These are phyloP conservation scores for Senecio squalidus DNA, from an alignment of 140 eudicot genomes.

Conservation along the genomic window DNA sequence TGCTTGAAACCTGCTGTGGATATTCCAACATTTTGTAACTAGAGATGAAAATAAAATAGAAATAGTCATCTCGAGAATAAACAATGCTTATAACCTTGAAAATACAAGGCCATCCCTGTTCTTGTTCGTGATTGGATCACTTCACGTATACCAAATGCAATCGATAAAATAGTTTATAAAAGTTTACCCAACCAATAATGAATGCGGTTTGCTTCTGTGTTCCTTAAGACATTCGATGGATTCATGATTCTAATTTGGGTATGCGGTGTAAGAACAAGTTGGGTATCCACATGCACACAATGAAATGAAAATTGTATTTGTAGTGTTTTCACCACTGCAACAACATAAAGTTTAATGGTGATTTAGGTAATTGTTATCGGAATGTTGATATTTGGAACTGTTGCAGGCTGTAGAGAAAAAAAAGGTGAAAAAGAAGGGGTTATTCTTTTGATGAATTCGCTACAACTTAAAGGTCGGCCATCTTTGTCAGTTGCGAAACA, in stretches of 20 bases:
- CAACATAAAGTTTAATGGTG: too few species aligned
- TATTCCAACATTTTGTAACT: neutral
- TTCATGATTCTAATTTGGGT: neutral
- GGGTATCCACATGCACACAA: too few species aligned
- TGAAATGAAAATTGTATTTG: too few species aligned
- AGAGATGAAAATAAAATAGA: neutral
- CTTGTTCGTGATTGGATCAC: neutral
- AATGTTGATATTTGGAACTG: conserved; percentile 1
- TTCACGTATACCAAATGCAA: neutral
- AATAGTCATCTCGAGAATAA: neutral
- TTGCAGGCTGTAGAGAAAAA: conserved; percentile 72
- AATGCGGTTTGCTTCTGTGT: neutral
- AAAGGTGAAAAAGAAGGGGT: conserved; percentile 62
- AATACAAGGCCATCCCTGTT: too few species aligned
- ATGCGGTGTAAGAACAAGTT: neutral
- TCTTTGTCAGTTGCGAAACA: neutral
- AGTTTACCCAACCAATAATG: neutral
- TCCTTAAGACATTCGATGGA: neutral
- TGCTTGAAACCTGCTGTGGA: neutral
- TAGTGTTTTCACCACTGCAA: too few species aligned
- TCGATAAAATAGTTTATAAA: neutral
- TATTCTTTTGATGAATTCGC: conserved; percentile 35
- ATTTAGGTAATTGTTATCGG: neutral
- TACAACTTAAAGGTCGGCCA: neutral
- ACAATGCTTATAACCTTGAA: neutral